These are phyloP conservation scores for Henningerozyma blattae DNA, from an alignment of 805 yeast genomes.

Conservation along the genomic window DNA sequence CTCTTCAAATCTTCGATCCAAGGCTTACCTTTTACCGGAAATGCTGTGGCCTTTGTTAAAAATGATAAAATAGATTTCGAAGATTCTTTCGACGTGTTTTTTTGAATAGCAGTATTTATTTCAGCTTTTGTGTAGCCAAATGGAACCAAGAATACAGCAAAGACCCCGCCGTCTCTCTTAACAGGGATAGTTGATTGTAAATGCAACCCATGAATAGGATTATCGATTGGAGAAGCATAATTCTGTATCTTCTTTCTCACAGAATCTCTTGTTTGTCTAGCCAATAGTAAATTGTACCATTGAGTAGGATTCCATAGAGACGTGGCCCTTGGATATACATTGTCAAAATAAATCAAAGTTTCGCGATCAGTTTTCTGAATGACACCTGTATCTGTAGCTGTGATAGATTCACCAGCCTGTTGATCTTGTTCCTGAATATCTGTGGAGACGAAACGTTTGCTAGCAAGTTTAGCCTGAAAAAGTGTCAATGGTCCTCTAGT, in stretches of 20 bases:
- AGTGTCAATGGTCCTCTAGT: no score
- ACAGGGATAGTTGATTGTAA: constrained; percentile 57
- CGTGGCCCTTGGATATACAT: constrained; percentile 36
- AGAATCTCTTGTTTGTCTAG: constrained; percentile 28
- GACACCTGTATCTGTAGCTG: constrained; percentile 46
- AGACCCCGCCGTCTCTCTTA: constrained; percentile 85
- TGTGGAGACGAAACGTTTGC: constrained; percentile 26
- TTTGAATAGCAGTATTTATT: constrained; percentile 39
- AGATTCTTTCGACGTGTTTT: constrained; percentile 32
- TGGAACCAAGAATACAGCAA: constrained; percentile 65
- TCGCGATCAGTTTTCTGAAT: constrained; percentile 38
- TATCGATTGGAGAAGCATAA: constrained; percentile 28
- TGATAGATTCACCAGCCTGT: constrained; percentile 43
- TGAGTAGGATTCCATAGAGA: constrained; percentile 36
- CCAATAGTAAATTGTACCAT: constrained; percentile 28
- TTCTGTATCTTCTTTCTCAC: constrained; percentile 28
- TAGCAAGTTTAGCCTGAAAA: no score
- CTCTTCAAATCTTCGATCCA: constrained; percentile 92
- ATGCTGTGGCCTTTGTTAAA: constrained; percentile 41
- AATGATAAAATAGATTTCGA: constrained; percentile 27
- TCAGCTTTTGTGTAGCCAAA: constrained; percentile 36
- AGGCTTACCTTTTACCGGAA: constrained; percentile 80
- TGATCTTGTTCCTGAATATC: constrained; percentile 33
- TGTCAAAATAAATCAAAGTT: constrained; percentile 45
- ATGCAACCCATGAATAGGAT: constrained; percentile 30